These are phyloP conservation scores for Rhododendron ovatum DNA, from an alignment of 148 eudicot genomes.

Conservation along the genomic window DNA sequence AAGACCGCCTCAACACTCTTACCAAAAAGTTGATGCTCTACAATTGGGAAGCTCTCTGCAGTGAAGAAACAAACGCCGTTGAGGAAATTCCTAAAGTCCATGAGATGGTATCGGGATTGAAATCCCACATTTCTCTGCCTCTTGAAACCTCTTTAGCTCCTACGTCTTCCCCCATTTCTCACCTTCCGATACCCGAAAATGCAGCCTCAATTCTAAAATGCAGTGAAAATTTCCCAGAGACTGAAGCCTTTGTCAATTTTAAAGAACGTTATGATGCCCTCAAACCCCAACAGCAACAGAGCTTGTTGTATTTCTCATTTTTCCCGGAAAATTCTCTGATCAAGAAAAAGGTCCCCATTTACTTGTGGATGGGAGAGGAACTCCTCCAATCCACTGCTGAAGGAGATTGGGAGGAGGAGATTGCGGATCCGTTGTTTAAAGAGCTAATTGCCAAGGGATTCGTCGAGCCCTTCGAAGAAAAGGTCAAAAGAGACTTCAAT, in stretches of 20 bases:
- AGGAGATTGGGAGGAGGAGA: background rate
- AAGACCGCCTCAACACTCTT: background rate
- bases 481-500: background rate
- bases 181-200: background rate
- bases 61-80: background rate
- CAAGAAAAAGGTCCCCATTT: background rate
- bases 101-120: background rate
- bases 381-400: background rate
- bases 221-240: background rate
- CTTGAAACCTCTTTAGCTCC: background rate
- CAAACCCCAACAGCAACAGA: background rate
- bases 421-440: background rate
- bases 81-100: background rate
- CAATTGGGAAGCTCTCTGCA: background rate
- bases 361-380: background rate
- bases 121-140: background rate
- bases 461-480: background rate
- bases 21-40: background rate
- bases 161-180: background rate
- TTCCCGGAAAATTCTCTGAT: background rate
- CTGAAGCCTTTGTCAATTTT: background rate
- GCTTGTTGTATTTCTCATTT: background rate
- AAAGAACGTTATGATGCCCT: background rate
- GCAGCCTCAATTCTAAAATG: background rate
- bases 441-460: background rate